Conservation (phyloP, 148 eudicot genomes). For the Camellia lanceoleosa region DNA sequence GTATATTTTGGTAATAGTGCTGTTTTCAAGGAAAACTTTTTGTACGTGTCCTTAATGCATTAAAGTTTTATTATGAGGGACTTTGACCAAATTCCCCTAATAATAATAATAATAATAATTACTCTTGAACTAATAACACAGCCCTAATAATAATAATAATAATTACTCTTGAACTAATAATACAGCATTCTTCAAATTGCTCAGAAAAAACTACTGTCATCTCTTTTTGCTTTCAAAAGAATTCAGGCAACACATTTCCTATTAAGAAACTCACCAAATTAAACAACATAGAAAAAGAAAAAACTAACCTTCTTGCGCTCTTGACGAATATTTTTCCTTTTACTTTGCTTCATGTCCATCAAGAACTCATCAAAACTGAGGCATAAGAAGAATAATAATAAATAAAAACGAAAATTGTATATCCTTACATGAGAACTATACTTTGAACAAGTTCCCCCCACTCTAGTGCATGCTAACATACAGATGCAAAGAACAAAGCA, state of each 20-base stretch:
- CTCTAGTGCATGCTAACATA: too few relatives aligned
- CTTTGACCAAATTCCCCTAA: not conserved
- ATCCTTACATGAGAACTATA: not conserved
- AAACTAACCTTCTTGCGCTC: slow-evolving; percentile 88
- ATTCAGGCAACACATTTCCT: not conserved
- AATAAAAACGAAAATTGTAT: not conserved
- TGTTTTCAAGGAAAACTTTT: too few relatives aligned
- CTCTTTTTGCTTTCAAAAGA: not conserved
- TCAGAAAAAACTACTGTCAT: not conserved
- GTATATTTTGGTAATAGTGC: too few relatives aligned
- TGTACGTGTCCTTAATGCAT: too few relatives aligned
- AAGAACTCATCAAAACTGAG: slow-evolving; percentile 89
- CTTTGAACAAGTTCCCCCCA: not conserved
- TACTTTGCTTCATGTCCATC: slow-evolving; percentile 95
- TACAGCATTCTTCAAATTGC: not conserved
- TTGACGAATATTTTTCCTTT: slow-evolving; percentile 95
- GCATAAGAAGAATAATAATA: slow-evolving; percentile 12
- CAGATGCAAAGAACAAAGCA: not conserved
- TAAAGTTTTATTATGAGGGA: too few relatives aligned
- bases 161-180: not conserved
- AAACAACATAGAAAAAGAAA: slow-evolving; percentile 7
- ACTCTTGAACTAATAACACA: not conserved
- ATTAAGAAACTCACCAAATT: slow-evolving; percentile 1
- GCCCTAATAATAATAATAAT: not conserved
- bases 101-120: not conserved